phyloP scores from a whole-genome alignment of 768 basidiomycete species.

The Auricularia heimuer region DNA sequence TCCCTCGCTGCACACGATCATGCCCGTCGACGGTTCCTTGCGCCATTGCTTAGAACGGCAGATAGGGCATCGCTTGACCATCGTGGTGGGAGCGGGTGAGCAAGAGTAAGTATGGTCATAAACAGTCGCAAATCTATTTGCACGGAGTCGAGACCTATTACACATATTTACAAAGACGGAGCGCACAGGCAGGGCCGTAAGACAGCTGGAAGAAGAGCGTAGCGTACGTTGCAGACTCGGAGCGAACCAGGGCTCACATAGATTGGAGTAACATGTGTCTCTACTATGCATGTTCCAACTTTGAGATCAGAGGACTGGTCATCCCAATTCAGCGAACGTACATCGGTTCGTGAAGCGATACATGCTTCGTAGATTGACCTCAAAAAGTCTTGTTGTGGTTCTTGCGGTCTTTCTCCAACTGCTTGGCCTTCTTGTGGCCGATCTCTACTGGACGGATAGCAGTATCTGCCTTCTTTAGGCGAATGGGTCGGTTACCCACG shows the following conservation, averaged over 20 bases:
- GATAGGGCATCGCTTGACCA: constrained; percentile 44
- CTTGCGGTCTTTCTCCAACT: constrained; percentile 84
- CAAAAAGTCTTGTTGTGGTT: constrained; percentile 69
- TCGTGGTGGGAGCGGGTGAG: neutral
- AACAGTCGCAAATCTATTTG: neutral
- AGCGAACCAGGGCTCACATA: too few relatives aligned
- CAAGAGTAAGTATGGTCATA: neutral
- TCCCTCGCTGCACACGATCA: constrained; percentile 82
- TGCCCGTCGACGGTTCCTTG: constrained; percentile 71
- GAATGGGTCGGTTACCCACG: constrained; percentile 95
- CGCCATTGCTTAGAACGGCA: constrained; percentile 85
- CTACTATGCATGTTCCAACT: too few relatives aligned
- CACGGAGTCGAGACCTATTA: neutral
- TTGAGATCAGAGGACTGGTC: too few relatives aligned
- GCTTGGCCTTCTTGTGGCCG: constrained; percentile 83
- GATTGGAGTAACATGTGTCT: too few relatives aligned
- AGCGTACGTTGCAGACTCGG: too few relatives aligned
- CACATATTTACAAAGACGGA: neutral
- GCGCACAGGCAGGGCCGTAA: too few relatives aligned
- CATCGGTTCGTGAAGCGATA: neutral
- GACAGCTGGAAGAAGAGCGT: too few relatives aligned
- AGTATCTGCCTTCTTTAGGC: constrained; percentile 87
- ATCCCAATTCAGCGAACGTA: too few relatives aligned
- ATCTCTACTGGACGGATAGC: constrained; percentile 88
- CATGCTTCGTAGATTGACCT: neutral